Evolutionary conservation across 140 eudicot genomes (phyloP).

Genomic region (Senecio squalidus): DNA sequence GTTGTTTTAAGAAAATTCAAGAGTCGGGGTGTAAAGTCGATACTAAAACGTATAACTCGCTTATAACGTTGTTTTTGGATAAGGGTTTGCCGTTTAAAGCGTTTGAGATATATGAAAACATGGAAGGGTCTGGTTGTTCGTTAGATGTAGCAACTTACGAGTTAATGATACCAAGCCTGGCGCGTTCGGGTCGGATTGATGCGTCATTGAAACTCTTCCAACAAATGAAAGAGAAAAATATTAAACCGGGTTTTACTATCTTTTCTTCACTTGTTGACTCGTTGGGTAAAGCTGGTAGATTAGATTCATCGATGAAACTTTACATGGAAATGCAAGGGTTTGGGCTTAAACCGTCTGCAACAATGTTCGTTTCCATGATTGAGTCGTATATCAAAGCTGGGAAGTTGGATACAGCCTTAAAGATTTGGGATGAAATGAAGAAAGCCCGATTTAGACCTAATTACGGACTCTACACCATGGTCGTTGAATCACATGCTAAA

Average conservation of each 20-base stretch:
- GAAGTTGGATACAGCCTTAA: slow-evolving; percentile 73
- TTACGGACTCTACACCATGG: slow-evolving; percentile 79
- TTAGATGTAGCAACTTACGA: slow-evolving; percentile 81
- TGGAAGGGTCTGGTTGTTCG: slow-evolving; percentile 65
- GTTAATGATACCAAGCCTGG: slow-evolving; percentile 82
- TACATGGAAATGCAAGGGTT: slow-evolving; percentile 93
- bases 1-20: slow-evolving; percentile 83
- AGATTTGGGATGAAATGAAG: slow-evolving; percentile 94
- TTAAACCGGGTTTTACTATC: slow-evolving; percentile 55
- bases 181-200: slow-evolving; percentile 91
- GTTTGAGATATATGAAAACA: slow-evolving; percentile 81
- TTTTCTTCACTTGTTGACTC: slow-evolving; percentile 81
- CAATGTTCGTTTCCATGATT: slow-evolving; percentile 80
- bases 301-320: slow-evolving; percentile 87
- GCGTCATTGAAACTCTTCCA: slow-evolving; percentile 84
- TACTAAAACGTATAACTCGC: slow-evolving; percentile 65
- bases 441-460: slow-evolving; percentile 83
- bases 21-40: slow-evolving; percentile 66
- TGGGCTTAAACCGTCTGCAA: slow-evolving; percentile 83
- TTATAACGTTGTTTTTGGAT: slow-evolving; percentile 64
- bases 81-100: slow-evolving; percentile 96
- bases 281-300: slow-evolving; percentile 92
- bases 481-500: slow-evolving; percentile 89
- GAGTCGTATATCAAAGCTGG: slow-evolving; percentile 92
- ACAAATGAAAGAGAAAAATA: slow-evolving; percentile 64